phyloP scores from a whole-genome alignment of 306 rosid genomes.

The Luffa acutangula region DNA sequence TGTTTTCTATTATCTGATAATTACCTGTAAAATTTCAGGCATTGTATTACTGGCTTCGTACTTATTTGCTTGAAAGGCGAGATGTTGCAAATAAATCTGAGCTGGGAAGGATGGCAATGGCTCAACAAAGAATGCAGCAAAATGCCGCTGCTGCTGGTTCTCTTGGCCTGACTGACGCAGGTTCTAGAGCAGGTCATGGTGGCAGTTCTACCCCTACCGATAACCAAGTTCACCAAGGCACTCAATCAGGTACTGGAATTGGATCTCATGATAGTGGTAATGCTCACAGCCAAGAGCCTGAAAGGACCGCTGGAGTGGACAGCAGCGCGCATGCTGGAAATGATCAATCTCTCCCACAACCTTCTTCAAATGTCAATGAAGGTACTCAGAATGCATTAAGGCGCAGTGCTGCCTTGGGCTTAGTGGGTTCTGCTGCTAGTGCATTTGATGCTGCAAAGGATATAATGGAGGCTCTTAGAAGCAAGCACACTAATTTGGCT shows the following conservation, averaged over 20 bases:
- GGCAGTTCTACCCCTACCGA: slow-evolving; percentile 49
- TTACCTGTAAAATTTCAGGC: slow-evolving; percentile 36
- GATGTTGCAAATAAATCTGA: slow-evolving; percentile 98
- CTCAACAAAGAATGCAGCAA: slow-evolving; percentile 92
- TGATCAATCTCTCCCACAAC: slow-evolving; percentile 77
- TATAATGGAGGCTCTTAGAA: slow-evolving; percentile 98
- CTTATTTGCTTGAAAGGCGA: slow-evolving; percentile 91
- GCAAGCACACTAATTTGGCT: slow-evolving; percentile 96
- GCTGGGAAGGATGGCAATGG: slow-evolving; percentile 74
- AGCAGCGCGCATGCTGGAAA: slow-evolving; percentile 61
- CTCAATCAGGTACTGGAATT: slow-evolving; percentile 68
- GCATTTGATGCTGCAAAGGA: slow-evolving; percentile 99
- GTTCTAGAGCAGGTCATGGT: slow-evolving; percentile 62
- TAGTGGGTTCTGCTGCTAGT: slow-evolving; percentile 87
- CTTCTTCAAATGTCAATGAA: slow-evolving; percentile 65
- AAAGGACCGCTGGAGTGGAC: slow-evolving; percentile 78
- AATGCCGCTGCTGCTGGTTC: slow-evolving; percentile 53
- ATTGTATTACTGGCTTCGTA: slow-evolving; percentile 95
- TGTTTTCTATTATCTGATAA: not conserved
- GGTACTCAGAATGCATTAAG: slow-evolving; percentile 74
- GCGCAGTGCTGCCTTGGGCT: slow-evolving; percentile 84
- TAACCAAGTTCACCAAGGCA: slow-evolving; percentile 65
- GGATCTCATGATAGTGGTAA: slow-evolving; percentile 87
- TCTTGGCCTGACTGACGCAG: slow-evolving; percentile 68
- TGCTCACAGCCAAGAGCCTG: slow-evolving; percentile 86